Conservation (phyloP, 208 protist genomes). For the Acanthamoeba sp. region DNA sequence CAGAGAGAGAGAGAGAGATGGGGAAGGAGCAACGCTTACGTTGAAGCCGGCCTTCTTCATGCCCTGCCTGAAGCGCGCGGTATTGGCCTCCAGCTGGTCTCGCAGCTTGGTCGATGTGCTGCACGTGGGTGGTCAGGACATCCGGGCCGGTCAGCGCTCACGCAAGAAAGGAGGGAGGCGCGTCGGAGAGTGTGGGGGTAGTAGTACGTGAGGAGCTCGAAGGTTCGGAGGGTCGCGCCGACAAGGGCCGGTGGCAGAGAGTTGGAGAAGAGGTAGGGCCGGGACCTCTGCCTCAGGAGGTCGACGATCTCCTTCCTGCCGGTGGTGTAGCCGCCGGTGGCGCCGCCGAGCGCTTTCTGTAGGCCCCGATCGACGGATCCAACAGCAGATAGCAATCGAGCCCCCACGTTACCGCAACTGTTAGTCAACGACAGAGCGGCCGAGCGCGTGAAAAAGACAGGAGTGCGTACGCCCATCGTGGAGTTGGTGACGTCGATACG, state of each 20-base stretch:
- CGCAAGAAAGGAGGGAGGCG: background rate
- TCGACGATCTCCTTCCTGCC: constrained; percentile 90
- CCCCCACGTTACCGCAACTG: background rate
- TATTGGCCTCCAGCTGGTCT: constrained; percentile 88
- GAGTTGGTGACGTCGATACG: constrained; percentile 91
- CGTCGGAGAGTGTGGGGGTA: too few species aligned
- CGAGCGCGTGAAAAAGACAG: background rate
- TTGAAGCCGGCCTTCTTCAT: constrained; percentile 83
- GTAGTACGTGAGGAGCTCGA: constrained; percentile 79
- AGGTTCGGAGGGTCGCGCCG: constrained; percentile 89
- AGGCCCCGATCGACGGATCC: too few species aligned
- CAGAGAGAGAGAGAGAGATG: too few species aligned
- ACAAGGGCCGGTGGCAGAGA: constrained; percentile 91
- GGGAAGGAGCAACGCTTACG: too few species aligned
- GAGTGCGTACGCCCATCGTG: constrained; percentile 86
- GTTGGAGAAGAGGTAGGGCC: constrained; percentile 95
- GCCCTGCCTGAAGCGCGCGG: constrained; percentile 87
- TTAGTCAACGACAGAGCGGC: background rate
- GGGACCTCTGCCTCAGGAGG: constrained; percentile 89
- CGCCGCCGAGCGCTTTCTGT: constrained; percentile 73
- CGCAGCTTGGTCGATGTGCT: constrained; percentile 70
- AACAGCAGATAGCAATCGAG: too few species aligned
- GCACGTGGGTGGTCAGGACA: too few species aligned
- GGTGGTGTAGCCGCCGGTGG: constrained; percentile 89
- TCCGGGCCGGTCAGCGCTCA: too few species aligned